Base-by-base conservation (phyloP, 2,329 filamentous ascomycete genomes). In the Harringtonia aguacate region DNA sequence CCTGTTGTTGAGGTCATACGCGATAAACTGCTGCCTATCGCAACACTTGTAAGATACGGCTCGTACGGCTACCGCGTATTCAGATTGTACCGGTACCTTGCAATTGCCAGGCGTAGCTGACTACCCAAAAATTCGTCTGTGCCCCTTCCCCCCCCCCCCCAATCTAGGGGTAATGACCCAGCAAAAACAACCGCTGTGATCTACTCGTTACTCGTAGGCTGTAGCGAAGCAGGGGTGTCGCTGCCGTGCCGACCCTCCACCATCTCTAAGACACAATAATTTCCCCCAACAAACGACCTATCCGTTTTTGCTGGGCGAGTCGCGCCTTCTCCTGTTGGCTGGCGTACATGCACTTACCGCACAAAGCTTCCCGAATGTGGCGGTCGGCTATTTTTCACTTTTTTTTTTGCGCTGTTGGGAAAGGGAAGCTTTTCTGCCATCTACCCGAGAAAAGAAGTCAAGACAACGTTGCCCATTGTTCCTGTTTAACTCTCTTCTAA, bases 401-500 rank as follows among this genome's bases (percentile, higher is more conserved):
- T 40, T 43, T 45, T 44, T 39, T 38, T 20, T 14, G 30, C 47
- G 45, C 45, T 49, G 49, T 51, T 51, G 49, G 49, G 49, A 51
- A 47, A 33, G 18, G 34, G 39, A 36, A 41, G 34, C 39, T 44
- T 41, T 46, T 44, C 33, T 45, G 41, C 45, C 48, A 49, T 46
- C 43, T 36, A 49, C 33, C 47, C 45, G 47, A 36, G 28, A 17
- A 30, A 36, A 34, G 17, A 29, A 33, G 10, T 36, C 39, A 29
- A 39, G 30, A 43, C 22, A 17, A 34, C 34, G 14, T 33, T 45
- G 17, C 35, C 35, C 35, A 21, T 27, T 27, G 24, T 10, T 33
- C 36, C 18, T 69, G 65, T 62, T 65, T 43, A 47, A 57, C 52
- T 33, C 20, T 28, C 21, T 20, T 36, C 34, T 18, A 35, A 9